phyloP scores from a whole-genome alignment of 352 stramenopile genomes.

The Globisporangium solare region DNA sequence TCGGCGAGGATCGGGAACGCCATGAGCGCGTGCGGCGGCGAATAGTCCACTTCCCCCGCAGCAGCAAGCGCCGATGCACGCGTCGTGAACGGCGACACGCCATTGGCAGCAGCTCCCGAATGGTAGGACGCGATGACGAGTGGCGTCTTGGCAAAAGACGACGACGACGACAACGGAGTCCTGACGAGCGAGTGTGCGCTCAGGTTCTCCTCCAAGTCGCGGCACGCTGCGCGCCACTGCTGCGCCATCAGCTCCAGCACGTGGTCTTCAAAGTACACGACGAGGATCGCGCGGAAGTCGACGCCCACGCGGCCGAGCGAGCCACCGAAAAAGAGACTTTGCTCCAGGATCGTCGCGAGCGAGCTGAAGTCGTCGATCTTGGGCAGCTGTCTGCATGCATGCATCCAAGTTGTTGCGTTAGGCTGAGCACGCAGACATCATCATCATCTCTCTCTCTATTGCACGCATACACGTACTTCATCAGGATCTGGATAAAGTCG shows the following conservation, averaged over 20 bases:
- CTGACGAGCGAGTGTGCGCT: constrained; percentile 28
- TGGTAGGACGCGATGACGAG: constrained; percentile 73
- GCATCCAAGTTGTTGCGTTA: neutral
- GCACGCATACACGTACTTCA: constrained; percentile 41
- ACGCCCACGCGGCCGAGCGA: constrained; percentile 78
- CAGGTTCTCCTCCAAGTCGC: constrained; percentile 63
- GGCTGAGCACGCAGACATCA: no score
- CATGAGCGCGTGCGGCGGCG: constrained; percentile 77
- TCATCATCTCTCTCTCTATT: neutral
- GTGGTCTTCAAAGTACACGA: constrained; percentile 83
- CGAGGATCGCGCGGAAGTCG: constrained; percentile 75
- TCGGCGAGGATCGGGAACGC: constrained; percentile 82
- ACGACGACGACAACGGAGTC: neutral
- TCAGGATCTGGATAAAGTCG: constrained; percentile 77
- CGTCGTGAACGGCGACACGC: constrained; percentile 6
- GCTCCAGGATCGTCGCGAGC: constrained; percentile 73
- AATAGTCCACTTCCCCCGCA: constrained; percentile 37
- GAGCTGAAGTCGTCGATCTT: constrained; percentile 84
- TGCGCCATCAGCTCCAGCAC: constrained; percentile 59
- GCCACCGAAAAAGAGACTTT: constrained; percentile 82
- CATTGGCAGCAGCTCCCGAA: constrained; percentile 13
- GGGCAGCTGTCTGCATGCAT: constrained; percentile 55
- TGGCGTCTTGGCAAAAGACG: constrained; percentile 40
- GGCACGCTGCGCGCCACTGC: constrained; percentile 48
- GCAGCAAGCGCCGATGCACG: constrained; percentile 3